These are phyloP conservation scores for Hyaloscypha variabilis DNA, from an alignment of 495 filamentous ascomycete species.

Conservation along the genomic window DNA sequence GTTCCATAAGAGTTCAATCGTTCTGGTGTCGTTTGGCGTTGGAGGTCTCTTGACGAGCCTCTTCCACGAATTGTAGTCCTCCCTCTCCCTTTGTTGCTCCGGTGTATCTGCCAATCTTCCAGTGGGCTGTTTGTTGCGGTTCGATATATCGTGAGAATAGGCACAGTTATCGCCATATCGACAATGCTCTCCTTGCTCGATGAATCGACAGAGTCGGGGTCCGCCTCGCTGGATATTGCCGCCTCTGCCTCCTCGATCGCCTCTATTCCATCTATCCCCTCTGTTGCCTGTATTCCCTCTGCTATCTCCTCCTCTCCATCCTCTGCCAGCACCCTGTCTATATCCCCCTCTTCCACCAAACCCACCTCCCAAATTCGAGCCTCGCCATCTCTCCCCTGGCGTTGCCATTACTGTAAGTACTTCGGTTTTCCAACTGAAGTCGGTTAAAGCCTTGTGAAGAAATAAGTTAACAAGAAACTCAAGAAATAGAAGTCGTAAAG, in stretches of 20 bases:
- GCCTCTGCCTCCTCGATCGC: constrained; percentile 8
- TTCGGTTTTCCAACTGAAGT: neutral
- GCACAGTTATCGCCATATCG: constrained; percentile 13
- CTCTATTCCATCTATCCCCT: constrained; percentile 9
- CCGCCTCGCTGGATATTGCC: constrained; percentile 16
- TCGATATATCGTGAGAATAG: constrained; percentile 20
- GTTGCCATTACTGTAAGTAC: constrained; percentile 13
- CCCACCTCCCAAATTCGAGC: constrained; percentile 17
- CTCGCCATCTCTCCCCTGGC: constrained; percentile 16
- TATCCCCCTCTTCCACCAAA: constrained; percentile 11
- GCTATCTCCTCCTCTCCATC: constrained; percentile 13
- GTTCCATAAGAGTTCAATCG: constrained; percentile 21
- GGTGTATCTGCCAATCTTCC: constrained; percentile 10
- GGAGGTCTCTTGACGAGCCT: constrained; percentile 20
- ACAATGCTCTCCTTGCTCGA: constrained; percentile 20
- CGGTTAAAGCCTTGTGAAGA: constrained; percentile 9
- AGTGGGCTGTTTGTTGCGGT: constrained; percentile 7
- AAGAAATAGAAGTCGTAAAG: constrained; percentile 14
- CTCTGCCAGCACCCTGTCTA: constrained; percentile 14
- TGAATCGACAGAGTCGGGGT: constrained; percentile 20
- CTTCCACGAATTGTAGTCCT: constrained; percentile 22
- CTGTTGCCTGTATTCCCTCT: constrained; percentile 14
- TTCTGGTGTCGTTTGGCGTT: constrained; percentile 17
- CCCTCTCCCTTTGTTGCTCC: constrained; percentile 18
- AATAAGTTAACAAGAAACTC: constrained; percentile 5